These are phyloP conservation scores for Phytophthora sansomeana DNA, from an alignment of 352 stramenopile genomes.

Conservation along the genomic window DNA sequence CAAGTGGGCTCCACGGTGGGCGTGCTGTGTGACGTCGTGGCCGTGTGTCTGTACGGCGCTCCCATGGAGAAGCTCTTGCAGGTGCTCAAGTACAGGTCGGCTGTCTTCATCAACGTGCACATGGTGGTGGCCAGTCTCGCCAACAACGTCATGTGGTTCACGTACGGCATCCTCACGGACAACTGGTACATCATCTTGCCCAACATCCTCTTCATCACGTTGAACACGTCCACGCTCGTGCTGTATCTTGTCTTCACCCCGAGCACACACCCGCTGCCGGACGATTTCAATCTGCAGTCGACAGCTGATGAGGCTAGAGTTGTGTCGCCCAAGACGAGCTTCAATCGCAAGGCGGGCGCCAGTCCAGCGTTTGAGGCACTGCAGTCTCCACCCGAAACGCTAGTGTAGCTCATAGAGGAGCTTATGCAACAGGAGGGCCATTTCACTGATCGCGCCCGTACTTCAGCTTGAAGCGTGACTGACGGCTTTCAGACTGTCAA, in stretches of 20 bases:
- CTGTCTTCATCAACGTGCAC: conserved; percentile 46
- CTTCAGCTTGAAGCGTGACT: not conserved
- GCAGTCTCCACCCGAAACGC: conserved; percentile 20
- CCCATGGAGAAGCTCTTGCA: conserved; percentile 52
- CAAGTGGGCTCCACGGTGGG: conserved; percentile 38
- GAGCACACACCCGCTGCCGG: conserved; percentile 15
- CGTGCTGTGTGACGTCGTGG: conserved; percentile 38
- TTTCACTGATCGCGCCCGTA: not conserved
- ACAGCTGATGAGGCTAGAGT: not conserved
- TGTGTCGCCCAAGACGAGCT: conserved; percentile 7
- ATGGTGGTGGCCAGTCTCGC: conserved; percentile 48
- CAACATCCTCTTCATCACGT: conserved; percentile 27
- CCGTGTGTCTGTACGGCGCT: conserved; percentile 43
- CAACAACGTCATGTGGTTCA: conserved; percentile 55
- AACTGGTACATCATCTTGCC: conserved; percentile 38
- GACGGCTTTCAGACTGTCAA: too few relatives aligned
- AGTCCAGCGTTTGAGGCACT: conserved; percentile 13
- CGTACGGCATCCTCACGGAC: conserved; percentile 18
- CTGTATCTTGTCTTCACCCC: conserved; percentile 36
- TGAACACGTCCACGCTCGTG: conserved; percentile 29
- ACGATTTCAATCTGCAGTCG: conserved; percentile 13
- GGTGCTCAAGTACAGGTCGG: conserved; percentile 46
- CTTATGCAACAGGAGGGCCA: conserved; percentile 1
- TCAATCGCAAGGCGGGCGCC: not conserved
- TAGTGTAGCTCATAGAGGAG: conserved; percentile 12